Percentiles rank a stretch among this genome's conserved stretches.
phyloP scores from a whole-genome alignment of 805 yeast genomes.

The Suhomyces sp. region DNA sequence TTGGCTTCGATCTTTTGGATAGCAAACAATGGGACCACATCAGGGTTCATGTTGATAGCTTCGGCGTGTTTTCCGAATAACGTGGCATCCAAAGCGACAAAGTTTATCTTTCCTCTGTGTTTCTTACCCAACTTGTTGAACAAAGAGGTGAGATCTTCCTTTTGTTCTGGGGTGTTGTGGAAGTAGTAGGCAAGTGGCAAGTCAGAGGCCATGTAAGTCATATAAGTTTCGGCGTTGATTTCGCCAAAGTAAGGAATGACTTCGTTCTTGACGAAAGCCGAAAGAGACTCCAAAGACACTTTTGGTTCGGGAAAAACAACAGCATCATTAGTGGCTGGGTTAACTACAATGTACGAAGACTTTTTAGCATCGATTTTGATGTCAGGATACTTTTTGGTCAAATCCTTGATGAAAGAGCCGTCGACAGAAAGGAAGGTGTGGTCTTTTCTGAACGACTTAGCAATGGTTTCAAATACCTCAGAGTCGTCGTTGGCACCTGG shows the following conservation, averaged over 20 bases:
- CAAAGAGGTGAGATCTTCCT: slow-evolving; percentile 49
- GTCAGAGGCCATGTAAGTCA: slow-evolving; percentile 65
- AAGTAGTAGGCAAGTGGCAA: slow-evolving; percentile 87
- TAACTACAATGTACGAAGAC: slow-evolving; percentile 41
- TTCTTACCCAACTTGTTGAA: slow-evolving; percentile 67
- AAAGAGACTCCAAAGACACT: slow-evolving; percentile 35
- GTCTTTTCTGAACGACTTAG: slow-evolving; percentile 61
- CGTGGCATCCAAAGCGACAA: slow-evolving; percentile 84
- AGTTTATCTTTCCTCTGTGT: slow-evolving; percentile 75
- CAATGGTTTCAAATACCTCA: slow-evolving; percentile 51
- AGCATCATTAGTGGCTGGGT: slow-evolving; percentile 45
- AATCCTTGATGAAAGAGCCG: slow-evolving; percentile 36
- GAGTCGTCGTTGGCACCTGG: slow-evolving; percentile 21
- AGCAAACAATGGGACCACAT: slow-evolving; percentile 81
- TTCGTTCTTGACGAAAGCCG: slow-evolving; percentile 55
- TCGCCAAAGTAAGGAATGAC: slow-evolving; percentile 85
- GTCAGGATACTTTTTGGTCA: slow-evolving; percentile 31
- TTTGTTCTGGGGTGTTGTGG: slow-evolving; percentile 67
- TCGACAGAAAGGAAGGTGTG: slow-evolving; percentile 56
- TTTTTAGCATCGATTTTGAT: slow-evolving; percentile 16
- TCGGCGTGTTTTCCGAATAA: slow-evolving; percentile 83
- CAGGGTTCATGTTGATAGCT: slow-evolving; percentile 76
- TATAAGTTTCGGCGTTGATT: slow-evolving; percentile 75
- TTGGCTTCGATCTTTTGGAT: slow-evolving; percentile 70
- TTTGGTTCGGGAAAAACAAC: slow-evolving; percentile 44